Percentiles rank a stretch among this genome's conserved stretches.
phyloP scores from a whole-genome alignment of 148 eudicot species.

The Fallopia convolvulus region DNA sequence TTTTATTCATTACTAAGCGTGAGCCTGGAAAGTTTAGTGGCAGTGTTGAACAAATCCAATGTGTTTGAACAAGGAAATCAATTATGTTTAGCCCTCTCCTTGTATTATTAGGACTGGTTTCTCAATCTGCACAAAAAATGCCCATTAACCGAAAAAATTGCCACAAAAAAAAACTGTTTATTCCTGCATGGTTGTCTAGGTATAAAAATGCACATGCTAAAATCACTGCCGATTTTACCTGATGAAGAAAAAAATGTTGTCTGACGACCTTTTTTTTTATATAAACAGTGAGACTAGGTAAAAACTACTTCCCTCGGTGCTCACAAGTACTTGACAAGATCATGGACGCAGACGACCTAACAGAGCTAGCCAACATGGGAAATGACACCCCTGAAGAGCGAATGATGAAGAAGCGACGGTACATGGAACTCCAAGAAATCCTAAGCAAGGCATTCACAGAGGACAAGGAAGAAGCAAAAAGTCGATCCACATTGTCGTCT shows the following conservation, averaged over 20 bases:
- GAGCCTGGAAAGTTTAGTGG: too few relatives aligned
- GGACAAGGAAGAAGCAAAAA: conserved; percentile 8
- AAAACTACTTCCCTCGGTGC: conserved; percentile 17
- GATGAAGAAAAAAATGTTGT: background rate
- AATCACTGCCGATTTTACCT: background rate
- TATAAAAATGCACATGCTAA: too few relatives aligned
- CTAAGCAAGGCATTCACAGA: conserved; percentile 2
- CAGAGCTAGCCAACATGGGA: conserved; percentile 11
- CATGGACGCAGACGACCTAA: conserved; percentile 12
- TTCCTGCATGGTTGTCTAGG: background rate
- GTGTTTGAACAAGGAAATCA: background rate
- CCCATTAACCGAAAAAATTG: background rate
- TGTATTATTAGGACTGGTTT: background rate
- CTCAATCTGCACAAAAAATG: background rate
- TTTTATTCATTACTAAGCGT: too few relatives aligned
- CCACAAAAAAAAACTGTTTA: background rate
- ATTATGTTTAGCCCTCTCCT: background rate
- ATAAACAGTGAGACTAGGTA: conserved; percentile 68
- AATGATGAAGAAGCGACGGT: conserved; percentile 7
- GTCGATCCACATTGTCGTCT: conserved; percentile 8
- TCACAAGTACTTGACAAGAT: conserved; percentile 11
- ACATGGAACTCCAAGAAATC: conserved; percentile 10
- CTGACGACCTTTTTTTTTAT: background rate
- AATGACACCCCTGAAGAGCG: conserved; percentile 14
- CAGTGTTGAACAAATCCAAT: too few relatives aligned